These are phyloP conservation scores for Spencermartinsiella europaea DNA, from an alignment of 805 yeast species.

Conservation along the genomic window DNA sequence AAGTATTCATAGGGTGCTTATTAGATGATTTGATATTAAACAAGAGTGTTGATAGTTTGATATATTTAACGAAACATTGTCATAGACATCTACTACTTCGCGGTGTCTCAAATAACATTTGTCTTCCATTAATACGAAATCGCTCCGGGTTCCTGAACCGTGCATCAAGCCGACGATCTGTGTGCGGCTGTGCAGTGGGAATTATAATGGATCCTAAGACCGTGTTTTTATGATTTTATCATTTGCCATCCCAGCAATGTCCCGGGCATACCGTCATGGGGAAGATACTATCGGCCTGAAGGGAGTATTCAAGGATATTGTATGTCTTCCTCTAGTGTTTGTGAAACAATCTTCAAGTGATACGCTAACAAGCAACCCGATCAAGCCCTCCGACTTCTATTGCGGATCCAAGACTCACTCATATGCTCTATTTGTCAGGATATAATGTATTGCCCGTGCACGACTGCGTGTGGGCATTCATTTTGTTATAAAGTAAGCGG, in stretches of 20 bases:
- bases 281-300: slow-evolving; percentile 2
- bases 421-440: slow-evolving; percentile 58
- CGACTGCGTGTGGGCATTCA: slow-evolving; percentile 57
- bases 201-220: no score
- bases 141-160: not conserved
- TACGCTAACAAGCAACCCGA: not conserved
- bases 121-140: not conserved
- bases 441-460: slow-evolving; percentile 53
- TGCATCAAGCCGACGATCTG: not conserved
- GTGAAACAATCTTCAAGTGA: not conserved
- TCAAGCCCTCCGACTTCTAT: slow-evolving; percentile 1
- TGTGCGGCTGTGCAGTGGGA: no score
- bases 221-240: no score
- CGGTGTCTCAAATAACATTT: not conserved
- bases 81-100: not conserved
- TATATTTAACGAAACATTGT: not conserved
- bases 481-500: slow-evolving; percentile 48
- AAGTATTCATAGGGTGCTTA: not conserved
- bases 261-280: not conserved
- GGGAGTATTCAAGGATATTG: not conserved
- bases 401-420: slow-evolving; percentile 18
- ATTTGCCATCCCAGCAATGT: no score
- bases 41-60: not conserved
- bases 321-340: not conserved
- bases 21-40: not conserved